phyloP scores from a whole-genome alignment of 192 early-diverging fungal genomes.

The Coemansia biformis region DNA sequence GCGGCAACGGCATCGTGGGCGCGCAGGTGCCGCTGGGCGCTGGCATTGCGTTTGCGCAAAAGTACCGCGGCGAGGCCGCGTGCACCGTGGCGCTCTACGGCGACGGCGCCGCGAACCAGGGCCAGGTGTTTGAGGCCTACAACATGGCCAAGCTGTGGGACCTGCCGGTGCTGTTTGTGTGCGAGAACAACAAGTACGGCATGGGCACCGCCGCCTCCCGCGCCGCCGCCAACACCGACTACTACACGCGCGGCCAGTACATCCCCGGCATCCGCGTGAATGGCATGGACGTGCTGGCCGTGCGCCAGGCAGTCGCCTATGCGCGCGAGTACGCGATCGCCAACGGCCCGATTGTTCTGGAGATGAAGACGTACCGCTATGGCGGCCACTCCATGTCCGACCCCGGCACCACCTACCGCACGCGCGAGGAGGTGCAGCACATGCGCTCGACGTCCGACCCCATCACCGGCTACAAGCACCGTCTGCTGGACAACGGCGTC shows the following conservation, averaged over 20 bases:
- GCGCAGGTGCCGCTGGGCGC: constrained; percentile 88
- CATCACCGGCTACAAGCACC: constrained; percentile 87
- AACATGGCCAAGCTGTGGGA: constrained; percentile 99
- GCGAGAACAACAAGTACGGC: constrained; percentile 99
- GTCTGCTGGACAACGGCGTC: constrained; percentile 64
- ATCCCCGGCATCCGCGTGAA: constrained; percentile 91
- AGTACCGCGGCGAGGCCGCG: constrained; percentile 72
- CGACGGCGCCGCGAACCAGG: constrained; percentile 97
- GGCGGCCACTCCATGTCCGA: constrained; percentile 99
- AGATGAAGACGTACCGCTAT: constrained; percentile 98
- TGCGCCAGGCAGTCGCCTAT: constrained; percentile 74
- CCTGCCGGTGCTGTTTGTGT: constrained; percentile 87
- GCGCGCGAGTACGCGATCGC: constrained; percentile 77
- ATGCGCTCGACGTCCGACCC: constrained; percentile 93
- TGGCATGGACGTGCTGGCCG: constrained; percentile 93
- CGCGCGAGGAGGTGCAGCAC: constrained; percentile 97
- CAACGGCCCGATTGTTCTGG: constrained; percentile 89
- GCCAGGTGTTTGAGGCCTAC: constrained; percentile 98
- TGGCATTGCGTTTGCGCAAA: constrained; percentile 86
- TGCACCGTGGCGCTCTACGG: constrained; percentile 92
- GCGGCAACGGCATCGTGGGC: constrained; percentile 98
- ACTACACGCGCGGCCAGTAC: constrained; percentile 95
- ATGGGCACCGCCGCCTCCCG: constrained; percentile 93
- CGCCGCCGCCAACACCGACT: constrained; percentile 88
- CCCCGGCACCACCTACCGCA: constrained; percentile 98